Percentiles rank a stretch among this genome's conserved stretches.
phyloP scores from a whole-genome alignment of 164 flowering plant genomes.

The Tinospora cordifolia region DNA sequence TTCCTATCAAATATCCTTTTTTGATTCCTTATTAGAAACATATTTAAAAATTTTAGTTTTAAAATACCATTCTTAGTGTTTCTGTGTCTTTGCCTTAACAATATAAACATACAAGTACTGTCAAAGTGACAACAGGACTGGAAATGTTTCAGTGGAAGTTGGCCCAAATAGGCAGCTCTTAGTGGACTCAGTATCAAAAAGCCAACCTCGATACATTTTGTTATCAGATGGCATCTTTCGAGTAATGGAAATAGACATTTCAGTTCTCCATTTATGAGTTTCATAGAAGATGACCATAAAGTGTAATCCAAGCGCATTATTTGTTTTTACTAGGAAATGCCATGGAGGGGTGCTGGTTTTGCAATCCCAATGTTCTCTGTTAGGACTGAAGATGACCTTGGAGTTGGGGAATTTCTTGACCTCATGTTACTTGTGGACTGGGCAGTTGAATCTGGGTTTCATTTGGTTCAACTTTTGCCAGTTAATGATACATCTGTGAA shows the following conservation, averaged over 20 bases:
- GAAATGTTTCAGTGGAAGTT: conserved; percentile 46
- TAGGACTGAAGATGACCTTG: conserved; percentile 82
- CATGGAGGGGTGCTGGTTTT: conserved; percentile 98
- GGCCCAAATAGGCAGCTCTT: conserved; percentile 57
- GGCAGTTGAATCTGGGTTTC: conserved; percentile 87
- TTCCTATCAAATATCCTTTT: conserved; percentile 90
- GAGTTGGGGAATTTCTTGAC: conserved; percentile 98
- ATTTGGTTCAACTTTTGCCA: conserved; percentile 96
- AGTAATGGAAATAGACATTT: conserved; percentile 29
- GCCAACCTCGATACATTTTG: conserved; percentile 41
- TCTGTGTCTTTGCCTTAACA: conserved; percentile 37
- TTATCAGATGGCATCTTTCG: conserved; percentile 83
- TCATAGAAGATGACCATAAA: background rate
- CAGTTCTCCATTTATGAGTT: background rate
- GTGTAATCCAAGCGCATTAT: background rate
- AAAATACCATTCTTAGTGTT: background rate
- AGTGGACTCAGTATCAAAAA: conserved; percentile 34
- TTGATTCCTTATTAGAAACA: background rate
- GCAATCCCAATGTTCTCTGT: conserved; percentile 92
- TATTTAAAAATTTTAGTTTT: background rate
- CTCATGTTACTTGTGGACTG: conserved; percentile 86
- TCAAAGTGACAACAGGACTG: conserved; percentile 40
- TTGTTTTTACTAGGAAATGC: conserved; percentile 51
- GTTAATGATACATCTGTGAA: conserved; percentile 94
- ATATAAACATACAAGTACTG: conserved; percentile 63